A percentile compares a stretch with the other conserved stretches of the same genome.
These are phyloP conservation scores for Microbotryum intermedium DNA, from an alignment of 1,284 basidiomycete genomes.

Conservation along the genomic window DNA sequence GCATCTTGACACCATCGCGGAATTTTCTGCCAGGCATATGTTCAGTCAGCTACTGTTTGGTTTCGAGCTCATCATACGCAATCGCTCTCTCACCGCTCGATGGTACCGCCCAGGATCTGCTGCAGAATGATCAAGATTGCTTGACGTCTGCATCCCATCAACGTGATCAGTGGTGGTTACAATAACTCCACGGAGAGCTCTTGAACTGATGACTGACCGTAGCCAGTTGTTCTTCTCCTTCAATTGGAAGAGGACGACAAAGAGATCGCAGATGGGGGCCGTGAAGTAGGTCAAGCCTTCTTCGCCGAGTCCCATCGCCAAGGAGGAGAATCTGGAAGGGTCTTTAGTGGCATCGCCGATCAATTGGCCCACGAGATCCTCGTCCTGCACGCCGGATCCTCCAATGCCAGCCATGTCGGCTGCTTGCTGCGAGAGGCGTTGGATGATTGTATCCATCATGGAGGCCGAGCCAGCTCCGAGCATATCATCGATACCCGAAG, in stretches of 20 bases:
- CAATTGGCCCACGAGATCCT: slow-evolving; percentile 69
- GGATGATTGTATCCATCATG: slow-evolving; percentile 88
- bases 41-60: background rate
- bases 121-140: slow-evolving; percentile 93
- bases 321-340: background rate
- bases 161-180: too few species aligned
- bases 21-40: slow-evolving; percentile 57
- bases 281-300: slow-evolving; percentile 53
- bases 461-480: slow-evolving; percentile 66
- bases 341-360: slow-evolving; percentile 36
- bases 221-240: slow-evolving; percentile 95
- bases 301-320: slow-evolving; percentile 8
- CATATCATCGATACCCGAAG: slow-evolving; percentile 87
- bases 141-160: slow-evolving; percentile 52
- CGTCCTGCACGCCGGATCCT: slow-evolving; percentile 66
- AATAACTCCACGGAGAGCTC: too few species aligned
- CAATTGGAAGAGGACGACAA: slow-evolving; percentile 86
- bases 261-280: slow-evolving; percentile 84
- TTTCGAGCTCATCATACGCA: background rate
- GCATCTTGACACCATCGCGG: slow-evolving; percentile 60
- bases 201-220: background rate
- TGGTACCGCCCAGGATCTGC: slow-evolving; percentile 87
- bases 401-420: slow-evolving; percentile 76
- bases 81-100: slow-evolving; percentile 61
- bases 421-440: slow-evolving; percentile 74